Percentiles rank a stretch among this genome's conserved stretches.
Evolutionary conservation across 306 rosid genomes (phyloP).

Genomic region (Sesbania bispinosa): DNA sequence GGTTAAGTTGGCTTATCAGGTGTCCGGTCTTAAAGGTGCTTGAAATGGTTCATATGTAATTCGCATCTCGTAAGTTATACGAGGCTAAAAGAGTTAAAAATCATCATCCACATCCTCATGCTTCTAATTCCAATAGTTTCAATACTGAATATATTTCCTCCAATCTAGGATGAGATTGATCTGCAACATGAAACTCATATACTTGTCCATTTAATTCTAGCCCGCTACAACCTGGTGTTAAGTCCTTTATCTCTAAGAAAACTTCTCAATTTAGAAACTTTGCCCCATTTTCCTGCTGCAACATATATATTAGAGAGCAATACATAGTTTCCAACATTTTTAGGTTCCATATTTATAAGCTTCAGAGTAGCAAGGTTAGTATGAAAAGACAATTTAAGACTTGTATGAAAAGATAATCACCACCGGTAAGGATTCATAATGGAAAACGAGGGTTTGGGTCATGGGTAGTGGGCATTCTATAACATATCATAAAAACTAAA

Average conservation of each 20-base stretch:
- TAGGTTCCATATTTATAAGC: constrained; percentile 67
- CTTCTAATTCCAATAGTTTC: constrained; percentile 52
- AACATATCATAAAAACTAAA: no score
- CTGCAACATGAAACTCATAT: constrained; percentile 73
- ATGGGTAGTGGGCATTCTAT: no score
- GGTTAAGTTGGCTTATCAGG: background rate
- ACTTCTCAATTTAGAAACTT: constrained; percentile 69
- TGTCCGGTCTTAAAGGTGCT: background rate
- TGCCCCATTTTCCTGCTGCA: constrained; percentile 78
- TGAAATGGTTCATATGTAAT: constrained; percentile 8
- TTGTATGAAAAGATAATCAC: no score
- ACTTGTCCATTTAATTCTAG: constrained; percentile 58
- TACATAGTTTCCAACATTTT: constrained; percentile 71
- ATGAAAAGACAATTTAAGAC: no score
- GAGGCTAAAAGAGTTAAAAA: constrained; percentile 7
- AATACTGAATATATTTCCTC: constrained; percentile 47
- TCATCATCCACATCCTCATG: constrained; percentile 36
- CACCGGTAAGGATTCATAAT: no score
- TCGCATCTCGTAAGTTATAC: background rate
- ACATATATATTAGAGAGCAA: constrained; percentile 78
- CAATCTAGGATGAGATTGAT: constrained; percentile 58
- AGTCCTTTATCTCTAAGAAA: constrained; percentile 60
- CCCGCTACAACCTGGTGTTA: constrained; percentile 74
- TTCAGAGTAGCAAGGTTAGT: constrained; percentile 74
- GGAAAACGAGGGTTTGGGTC: no score